Evolutionary conservation across 2,329 filamentous ascomycete genomes (phyloP), one percentile per base, ranked within the genome.

Genomic region (Aureobasidium mangrovei): DNA sequence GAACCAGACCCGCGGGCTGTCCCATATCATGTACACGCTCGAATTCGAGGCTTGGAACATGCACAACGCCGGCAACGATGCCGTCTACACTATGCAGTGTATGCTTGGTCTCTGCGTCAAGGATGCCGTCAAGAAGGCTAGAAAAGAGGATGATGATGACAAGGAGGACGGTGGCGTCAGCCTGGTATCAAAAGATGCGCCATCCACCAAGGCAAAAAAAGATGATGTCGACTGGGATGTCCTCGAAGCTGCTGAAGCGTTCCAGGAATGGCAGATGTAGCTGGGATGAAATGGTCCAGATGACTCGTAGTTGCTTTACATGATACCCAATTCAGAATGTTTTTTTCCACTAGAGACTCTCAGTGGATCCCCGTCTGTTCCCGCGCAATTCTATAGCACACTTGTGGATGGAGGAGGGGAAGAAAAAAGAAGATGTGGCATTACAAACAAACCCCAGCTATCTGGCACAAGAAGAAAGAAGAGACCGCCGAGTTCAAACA

Each of bases 61-160:
- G 2, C 68, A 70, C 55, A 70, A 70, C 45, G 68, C 66, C 1
- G 68, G 67, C 26, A 70, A 70, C 44, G 68, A 70, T 56, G 68
- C 68, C 1, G 65, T 65, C 28, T 69, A 69, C 56, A 91, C 88
- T 0, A 70, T 95, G 58, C 82, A 84, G 58, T 85, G 82, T 6
- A 79, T 93, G 75, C 67, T 95, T 5, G 80, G 73, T 4, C 78
- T 88, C 57, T 76, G 75, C 36, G 69, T 81, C 60, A 65, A 69
- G 42, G 69, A 74, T 18, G 66, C 75, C 0, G 45, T 40, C 7
- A 56, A 61, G 46, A 56, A 62, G 27, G n/a, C 27, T 9, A 12
- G 10, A 4, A 18, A 10, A 24, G n/a, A 10, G 38, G 8, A 12
- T 12, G 24, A 33, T 7, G 10, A 53, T 4, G 40, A 35, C 2